A percentile compares a stretch with the other conserved stretches of the same genome.
Conservation (phyloP, 768 basidiomycete genomes). For the Termitomyces sp. region DNA sequence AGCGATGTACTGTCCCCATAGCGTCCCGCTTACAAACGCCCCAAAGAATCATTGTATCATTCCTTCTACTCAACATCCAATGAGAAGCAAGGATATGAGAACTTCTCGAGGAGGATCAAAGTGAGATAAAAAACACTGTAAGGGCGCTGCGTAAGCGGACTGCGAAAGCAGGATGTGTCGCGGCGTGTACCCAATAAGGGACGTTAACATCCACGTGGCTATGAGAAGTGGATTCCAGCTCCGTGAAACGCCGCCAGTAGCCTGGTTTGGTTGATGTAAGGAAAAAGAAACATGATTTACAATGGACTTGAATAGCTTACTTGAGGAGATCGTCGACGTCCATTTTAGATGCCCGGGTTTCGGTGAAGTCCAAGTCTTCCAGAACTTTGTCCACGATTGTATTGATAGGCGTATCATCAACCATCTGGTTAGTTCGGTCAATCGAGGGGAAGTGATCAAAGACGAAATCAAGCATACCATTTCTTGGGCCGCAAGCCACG, state of each 20-base stretch:
- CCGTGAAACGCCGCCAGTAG: constrained; percentile 71
- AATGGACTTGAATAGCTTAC: constrained; percentile 35
- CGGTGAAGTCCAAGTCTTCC: constrained; percentile 62
- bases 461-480: constrained; percentile 31
- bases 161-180: not conserved
- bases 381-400: constrained; percentile 69
- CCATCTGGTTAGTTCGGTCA: constrained; percentile 30
- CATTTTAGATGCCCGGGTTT: constrained; percentile 89
- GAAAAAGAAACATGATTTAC: not conserved
- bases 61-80: constrained; percentile 1
- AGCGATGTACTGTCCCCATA: not conserved
- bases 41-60: not conserved
- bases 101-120: not conserved
- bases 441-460: not conserved
- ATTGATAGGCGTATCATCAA: constrained; percentile 67
- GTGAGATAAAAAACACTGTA: not conserved
- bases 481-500: constrained; percentile 82
- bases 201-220: constrained; percentile 7
- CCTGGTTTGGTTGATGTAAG: constrained; percentile 31
- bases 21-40: not conserved
- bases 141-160: constrained; percentile 1
- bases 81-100: not conserved
- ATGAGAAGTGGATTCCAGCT: constrained; percentile 70
- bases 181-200: not conserved
- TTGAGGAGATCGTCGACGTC: constrained; percentile 86